phyloP scores from a whole-genome alignment of 768 basidiomycete species.

The Gymnopilus dilepis region DNA sequence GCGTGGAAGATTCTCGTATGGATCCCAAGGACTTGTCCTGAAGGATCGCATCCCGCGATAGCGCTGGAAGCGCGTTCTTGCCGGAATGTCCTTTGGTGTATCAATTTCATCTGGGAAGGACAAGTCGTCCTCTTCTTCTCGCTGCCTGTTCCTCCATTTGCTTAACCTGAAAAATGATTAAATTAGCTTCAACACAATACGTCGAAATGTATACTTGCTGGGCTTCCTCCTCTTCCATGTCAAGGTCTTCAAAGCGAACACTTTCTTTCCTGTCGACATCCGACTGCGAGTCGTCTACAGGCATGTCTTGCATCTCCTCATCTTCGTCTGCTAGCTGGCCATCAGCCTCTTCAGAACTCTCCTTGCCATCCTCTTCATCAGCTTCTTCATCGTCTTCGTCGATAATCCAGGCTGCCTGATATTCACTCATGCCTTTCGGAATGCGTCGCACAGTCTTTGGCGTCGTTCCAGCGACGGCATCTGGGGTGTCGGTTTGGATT shows the following conservation, averaged over 20 bases:
- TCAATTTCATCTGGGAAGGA: constrained; percentile 97
- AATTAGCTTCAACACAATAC: background rate
- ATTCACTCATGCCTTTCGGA: constrained; percentile 95
- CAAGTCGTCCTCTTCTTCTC: constrained; percentile 81
- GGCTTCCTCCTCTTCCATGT: constrained; percentile 82
- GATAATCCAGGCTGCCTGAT: constrained; percentile 96
- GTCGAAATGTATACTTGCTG: constrained; percentile 60
- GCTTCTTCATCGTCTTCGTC: constrained; percentile 77
- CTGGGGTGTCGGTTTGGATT: constrained; percentile 53
- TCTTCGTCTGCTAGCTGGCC: constrained; percentile 53
- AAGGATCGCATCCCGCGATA: constrained; percentile 92
- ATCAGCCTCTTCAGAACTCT: constrained; percentile 44
- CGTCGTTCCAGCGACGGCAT: constrained; percentile 73
- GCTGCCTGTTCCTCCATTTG: constrained; percentile 69
- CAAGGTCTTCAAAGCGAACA: constrained; percentile 76
- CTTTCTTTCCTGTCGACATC: constrained; percentile 53
- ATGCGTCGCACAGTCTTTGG: constrained; percentile 81
- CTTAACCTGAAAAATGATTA: constrained; percentile 51
- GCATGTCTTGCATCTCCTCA: constrained; percentile 66
- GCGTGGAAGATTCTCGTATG: constrained; percentile 91
- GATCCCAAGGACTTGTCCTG: constrained; percentile 97
- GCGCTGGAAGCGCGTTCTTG: constrained; percentile 84
- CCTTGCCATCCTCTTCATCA: constrained; percentile 37
- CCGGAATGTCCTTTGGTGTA: constrained; percentile 85
- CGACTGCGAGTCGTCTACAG: constrained; percentile 63